Conservation (phyloP, 331 rosid genomes). For the Quercus phellos region DNA sequence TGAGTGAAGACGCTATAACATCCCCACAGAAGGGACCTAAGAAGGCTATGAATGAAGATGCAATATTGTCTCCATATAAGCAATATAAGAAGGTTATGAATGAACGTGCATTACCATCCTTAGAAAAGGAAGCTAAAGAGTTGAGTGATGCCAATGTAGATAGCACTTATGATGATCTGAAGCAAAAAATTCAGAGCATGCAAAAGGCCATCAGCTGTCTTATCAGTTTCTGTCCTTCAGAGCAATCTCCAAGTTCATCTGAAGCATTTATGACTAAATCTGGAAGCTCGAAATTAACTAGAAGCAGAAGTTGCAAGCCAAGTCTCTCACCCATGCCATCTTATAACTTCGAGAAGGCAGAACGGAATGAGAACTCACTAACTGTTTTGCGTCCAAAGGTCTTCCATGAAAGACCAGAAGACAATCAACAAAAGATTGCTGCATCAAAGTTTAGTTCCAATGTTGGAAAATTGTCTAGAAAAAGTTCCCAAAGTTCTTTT, state of each 20-base stretch:
- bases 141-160: constrained; percentile 19
- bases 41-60: neutral
- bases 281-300: constrained; percentile 23
- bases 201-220: constrained; percentile 40
- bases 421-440: constrained; percentile 15
- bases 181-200: constrained; percentile 35
- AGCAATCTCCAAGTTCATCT: constrained; percentile 28
- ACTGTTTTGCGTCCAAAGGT: constrained; percentile 21
- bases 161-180: constrained; percentile 29
- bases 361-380: constrained; percentile 7
- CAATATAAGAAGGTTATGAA: neutral
- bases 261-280: constrained; percentile 18
- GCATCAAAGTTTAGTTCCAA: constrained; percentile 23
- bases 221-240: constrained; percentile 24
- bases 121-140: constrained; percentile 23
- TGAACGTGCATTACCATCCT: constrained; percentile 19
- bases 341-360: constrained; percentile 30
- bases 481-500: constrained; percentile 15
- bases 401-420: constrained; percentile 10
- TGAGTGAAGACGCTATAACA: constrained; percentile 3
- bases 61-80: neutral
- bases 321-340: constrained; percentile 27
- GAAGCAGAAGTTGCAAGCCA: constrained; percentile 52
- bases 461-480: constrained; percentile 19
- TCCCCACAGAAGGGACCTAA: constrained; percentile 8